Percentiles rank a stretch among this genome's conserved stretches.
phyloP scores from a whole-genome alignment of 495 filamentous ascomycete genomes.

The Penicillium steckii region DNA sequence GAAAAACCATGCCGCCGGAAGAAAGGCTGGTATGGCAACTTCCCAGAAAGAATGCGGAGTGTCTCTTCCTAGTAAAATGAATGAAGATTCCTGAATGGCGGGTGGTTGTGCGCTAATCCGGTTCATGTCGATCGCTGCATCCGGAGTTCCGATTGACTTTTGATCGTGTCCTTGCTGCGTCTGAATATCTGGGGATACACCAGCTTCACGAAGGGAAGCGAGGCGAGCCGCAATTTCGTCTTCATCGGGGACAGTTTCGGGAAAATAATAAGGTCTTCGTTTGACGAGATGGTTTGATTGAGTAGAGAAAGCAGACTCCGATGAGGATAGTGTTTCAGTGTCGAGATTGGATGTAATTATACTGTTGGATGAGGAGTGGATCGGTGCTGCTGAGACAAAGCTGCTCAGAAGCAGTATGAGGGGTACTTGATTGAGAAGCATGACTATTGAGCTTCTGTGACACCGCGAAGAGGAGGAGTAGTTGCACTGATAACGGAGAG shows the following conservation, averaged over 20 bases:
- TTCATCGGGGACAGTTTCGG: constrained; percentile 17
- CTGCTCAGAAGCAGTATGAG: background rate
- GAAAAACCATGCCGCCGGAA: constrained; percentile 5
- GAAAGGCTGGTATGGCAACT: background rate
- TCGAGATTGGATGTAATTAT: background rate
- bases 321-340: background rate
- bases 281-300: background rate
- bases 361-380: background rate
- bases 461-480: background rate
- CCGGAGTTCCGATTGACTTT: constrained; percentile 12
- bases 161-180: background rate
- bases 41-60: background rate
- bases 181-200: background rate
- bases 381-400: background rate
- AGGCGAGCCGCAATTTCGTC: constrained; percentile 9
- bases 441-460: background rate
- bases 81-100: background rate
- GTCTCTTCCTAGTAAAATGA: background rate
- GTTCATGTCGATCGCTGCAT: constrained; percentile 17
- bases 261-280: constrained; percentile 19
- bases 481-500: background rate
- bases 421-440: background rate
- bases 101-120: constrained; percentile 4
- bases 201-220: constrained; percentile 17
- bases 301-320: background rate